Evolutionary conservation across 2,329 filamentous ascomycete genomes (phyloP).

Genomic region (Pseudogymnoascus sp.): DNA sequence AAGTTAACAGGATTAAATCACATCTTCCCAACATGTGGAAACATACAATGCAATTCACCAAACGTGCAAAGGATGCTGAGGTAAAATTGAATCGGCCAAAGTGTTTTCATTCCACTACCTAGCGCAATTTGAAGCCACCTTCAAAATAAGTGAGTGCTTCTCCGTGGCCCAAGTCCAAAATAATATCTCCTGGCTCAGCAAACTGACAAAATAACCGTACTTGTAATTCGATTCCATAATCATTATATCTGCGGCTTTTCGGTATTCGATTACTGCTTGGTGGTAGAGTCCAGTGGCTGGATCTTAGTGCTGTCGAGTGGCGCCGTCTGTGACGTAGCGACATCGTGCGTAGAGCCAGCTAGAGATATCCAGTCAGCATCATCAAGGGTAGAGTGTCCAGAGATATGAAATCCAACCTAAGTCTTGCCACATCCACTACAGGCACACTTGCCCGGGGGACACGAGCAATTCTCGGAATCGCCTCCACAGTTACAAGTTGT

Average conservation of each 20-base stretch:
- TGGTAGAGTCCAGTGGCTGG: slow-evolving; percentile 21
- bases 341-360: slow-evolving; percentile 17
- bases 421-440: not conserved
- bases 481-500: slow-evolving; percentile 35
- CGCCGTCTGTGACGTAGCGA: slow-evolving; percentile 18
- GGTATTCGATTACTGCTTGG: slow-evolving; percentile 7
- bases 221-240: slow-evolving; percentile 12
- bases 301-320: slow-evolving; percentile 24
- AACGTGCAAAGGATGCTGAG: not conserved
- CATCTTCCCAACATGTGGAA: not conserved
- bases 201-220: not conserved
- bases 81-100: not conserved
- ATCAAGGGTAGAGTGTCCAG: slow-evolving; percentile 18
- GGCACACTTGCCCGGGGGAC: slow-evolving; percentile 31
- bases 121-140: not conserved
- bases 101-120: slow-evolving; percentile 7
- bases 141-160: slow-evolving; percentile 13
- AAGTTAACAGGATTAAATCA: no score
- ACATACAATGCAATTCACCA: not conserved
- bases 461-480: slow-evolving; percentile 32
- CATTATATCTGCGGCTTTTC: not conserved
- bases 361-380: slow-evolving; percentile 18
- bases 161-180: slow-evolving; percentile 2
- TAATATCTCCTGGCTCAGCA: not conserved
- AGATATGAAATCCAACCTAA: slow-evolving; percentile 16